Evolutionary conservation across 2,329 filamentous ascomycete genomes (phyloP), one percentile per base, ranked within the genome.

Genomic region (Helminthosporium solani): DNA sequence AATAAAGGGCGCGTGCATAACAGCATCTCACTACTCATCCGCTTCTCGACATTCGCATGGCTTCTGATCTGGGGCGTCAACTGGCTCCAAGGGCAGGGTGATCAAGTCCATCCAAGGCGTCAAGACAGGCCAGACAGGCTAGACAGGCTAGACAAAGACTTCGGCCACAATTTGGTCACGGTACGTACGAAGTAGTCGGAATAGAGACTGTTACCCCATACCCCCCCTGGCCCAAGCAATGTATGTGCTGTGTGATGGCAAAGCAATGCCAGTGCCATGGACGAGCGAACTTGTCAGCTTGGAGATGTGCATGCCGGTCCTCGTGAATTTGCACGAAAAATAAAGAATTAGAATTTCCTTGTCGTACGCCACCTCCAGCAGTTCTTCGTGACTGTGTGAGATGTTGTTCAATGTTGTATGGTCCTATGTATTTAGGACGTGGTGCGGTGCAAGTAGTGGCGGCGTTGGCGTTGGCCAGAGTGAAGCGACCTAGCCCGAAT

Each of bases 1-100:
- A 40, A 50, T 50, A 50, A 43, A 50, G 39, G 43, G 43, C 43
- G 41, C 40, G 46, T 42, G 47, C 42, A 46, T 49, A 34, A 46
- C 27, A 28, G 16, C 39, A 33, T 38, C 25, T 27, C 28, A 27
- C 21, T 33, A 41, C 9, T 33, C 34, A 21, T 21, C 18, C 20
- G 20, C 20, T 37, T 37, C 34, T 21, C 12, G 21, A 21, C 34
- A 37, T 21, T 19, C 34, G 20, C 34, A 37, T 28, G 36, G 21
- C 36, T 39, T 23, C 11, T 7, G 7, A 7, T 21, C 11, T 16
- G 4, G 36, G n/a, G 18, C 27, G 28, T 33, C 16, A 19, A 21
- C 7, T 8, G 19, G 33, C 33, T 35, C 9, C 16, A 18, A 12
- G 14, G 33, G 7, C 33, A 21, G 33, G 33, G 19, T 35, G 19